Evolutionary conservation across 345 rosid genomes (phyloP).

Genomic region (Salix udensis): DNA sequence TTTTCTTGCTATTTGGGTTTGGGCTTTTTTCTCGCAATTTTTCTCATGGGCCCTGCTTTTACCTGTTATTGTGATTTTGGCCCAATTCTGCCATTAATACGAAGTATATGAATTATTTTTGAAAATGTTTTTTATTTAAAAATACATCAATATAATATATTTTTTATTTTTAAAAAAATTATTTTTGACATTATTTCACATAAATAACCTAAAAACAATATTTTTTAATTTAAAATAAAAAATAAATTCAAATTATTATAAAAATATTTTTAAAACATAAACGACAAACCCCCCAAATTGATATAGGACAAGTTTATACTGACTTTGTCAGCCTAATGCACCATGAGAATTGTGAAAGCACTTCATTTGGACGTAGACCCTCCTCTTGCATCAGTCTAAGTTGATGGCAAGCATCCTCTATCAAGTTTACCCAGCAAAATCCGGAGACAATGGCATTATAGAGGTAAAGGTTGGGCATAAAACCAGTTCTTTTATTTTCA

Average conservation of each 20-base stretch:
- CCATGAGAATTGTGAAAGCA: conserved; percentile 55
- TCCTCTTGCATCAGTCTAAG: conserved; percentile 47
- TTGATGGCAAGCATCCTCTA: conserved; percentile 52
- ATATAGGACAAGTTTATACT: background rate
- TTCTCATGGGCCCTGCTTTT: background rate
- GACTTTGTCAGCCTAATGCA: conserved; percentile 1
- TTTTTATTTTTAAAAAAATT: too few species aligned
- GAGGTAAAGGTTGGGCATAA: conserved; percentile 52
- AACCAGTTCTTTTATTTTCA: conserved; percentile 33
- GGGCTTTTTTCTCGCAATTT: background rate
- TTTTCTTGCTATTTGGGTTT: background rate
- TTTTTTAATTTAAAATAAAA: too few species aligned
- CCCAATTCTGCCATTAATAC: background rate
- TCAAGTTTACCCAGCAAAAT: conserved; percentile 43
- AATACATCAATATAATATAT: too few species aligned
- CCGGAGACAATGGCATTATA: conserved; percentile 46
- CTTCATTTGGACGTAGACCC: conserved; percentile 58
- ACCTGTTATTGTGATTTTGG: background rate
- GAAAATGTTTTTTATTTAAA: too few species aligned
- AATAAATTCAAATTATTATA: too few species aligned
- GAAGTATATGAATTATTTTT: too few species aligned
- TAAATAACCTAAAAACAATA: too few species aligned
- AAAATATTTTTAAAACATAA: too few species aligned
- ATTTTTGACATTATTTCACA: too few species aligned
- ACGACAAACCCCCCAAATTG: background rate